Conservation (phyloP, 495 filamentous ascomycete species). For the Halenospora varia region DNA sequence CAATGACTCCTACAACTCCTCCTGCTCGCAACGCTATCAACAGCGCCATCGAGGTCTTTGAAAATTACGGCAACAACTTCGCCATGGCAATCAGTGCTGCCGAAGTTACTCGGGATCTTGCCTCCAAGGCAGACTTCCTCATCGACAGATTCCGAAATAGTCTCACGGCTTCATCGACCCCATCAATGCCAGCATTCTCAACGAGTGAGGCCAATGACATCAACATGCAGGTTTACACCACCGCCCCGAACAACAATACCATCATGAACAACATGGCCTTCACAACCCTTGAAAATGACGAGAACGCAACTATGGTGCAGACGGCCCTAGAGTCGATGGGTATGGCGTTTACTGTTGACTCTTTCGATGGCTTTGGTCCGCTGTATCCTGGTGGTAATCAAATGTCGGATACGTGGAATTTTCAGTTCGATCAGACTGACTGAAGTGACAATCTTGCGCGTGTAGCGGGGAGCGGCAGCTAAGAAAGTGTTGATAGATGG, state of each 20-base stretch:
- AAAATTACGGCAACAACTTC: slow-evolving; percentile 41
- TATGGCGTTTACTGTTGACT: background rate
- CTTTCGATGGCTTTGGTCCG: background rate
- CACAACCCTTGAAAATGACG: too few relatives aligned
- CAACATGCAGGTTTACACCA: background rate
- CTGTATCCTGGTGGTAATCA: background rate
- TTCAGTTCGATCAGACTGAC: background rate
- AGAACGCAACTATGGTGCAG: too few relatives aligned
- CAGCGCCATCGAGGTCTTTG: slow-evolving; percentile 38
- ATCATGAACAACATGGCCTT: too few relatives aligned
- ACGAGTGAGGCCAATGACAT: too few relatives aligned
- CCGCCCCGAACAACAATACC: background rate
- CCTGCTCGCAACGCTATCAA: slow-evolving; percentile 36
- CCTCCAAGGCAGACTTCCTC: background rate
- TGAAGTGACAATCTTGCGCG: too few relatives aligned
- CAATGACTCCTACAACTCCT: slow-evolving; percentile 22
- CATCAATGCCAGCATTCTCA: too few relatives aligned
- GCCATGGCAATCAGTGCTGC: slow-evolving; percentile 40
- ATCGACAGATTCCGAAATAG: too few relatives aligned
- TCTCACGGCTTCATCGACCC: too few relatives aligned
- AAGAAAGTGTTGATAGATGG: too few relatives aligned
- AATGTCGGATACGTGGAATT: background rate
- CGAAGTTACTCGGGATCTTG: slow-evolving; percentile 22
- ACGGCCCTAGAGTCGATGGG: background rate
- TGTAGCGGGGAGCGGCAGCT: too few relatives aligned